These are phyloP conservation scores for Globisporangium nagaii DNA, from an alignment of 352 stramenopile species.

Conservation along the genomic window DNA sequence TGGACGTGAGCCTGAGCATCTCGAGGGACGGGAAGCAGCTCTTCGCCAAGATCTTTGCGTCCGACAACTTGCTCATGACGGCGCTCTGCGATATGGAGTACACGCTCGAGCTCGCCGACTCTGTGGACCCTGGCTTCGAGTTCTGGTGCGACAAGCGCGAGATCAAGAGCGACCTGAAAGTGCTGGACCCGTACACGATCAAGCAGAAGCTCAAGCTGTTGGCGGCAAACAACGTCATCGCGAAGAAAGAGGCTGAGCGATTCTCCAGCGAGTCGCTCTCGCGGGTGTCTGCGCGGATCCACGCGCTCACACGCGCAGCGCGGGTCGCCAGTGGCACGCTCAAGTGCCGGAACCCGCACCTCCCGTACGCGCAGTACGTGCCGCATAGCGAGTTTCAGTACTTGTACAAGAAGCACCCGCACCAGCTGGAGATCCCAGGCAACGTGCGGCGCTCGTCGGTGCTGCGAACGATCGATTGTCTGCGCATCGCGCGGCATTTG, in stretches of 20 bases:
- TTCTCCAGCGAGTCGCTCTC: constrained; percentile 33
- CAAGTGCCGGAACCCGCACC: constrained; percentile 17
- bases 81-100: constrained; percentile 50
- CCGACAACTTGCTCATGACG: constrained; percentile 57
- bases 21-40: constrained; percentile 38
- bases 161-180: constrained; percentile 35
- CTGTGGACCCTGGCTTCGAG: constrained; percentile 36
- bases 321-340: constrained; percentile 18
- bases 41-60: constrained; percentile 45
- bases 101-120: constrained; percentile 48
- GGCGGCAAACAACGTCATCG: constrained; percentile 19
- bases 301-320: constrained; percentile 36
- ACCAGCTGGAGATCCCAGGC: constrained; percentile 35
- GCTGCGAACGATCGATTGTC: constrained; percentile 53
- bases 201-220: constrained; percentile 58
- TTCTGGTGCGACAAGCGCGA: constrained; percentile 49
- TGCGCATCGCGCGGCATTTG: constrained; percentile 39
- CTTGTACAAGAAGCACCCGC: constrained; percentile 57
- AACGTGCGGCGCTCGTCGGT: constrained; percentile 39
- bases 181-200: constrained; percentile 36
- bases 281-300: constrained; percentile 40
- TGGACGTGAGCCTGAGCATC: constrained; percentile 57
- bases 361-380: constrained; percentile 35
- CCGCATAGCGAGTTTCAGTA: constrained; percentile 50
- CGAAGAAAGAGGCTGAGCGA: constrained; percentile 33